Evolutionary conservation across 768 basidiomycete species (phyloP).

Genomic region (Russula sp.): DNA sequence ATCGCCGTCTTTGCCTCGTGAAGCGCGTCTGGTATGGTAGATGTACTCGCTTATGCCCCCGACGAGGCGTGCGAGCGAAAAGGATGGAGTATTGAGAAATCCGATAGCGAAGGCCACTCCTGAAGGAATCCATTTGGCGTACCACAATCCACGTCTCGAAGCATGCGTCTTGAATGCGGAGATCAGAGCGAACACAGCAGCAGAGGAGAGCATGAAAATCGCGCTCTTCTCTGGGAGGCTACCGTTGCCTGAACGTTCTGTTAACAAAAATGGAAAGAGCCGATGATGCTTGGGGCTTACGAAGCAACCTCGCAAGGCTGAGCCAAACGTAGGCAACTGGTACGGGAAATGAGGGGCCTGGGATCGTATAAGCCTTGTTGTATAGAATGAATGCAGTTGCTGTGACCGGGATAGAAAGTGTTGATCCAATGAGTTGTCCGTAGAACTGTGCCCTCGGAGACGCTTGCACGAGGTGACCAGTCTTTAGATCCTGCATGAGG

Average conservation of each 20-base stretch:
- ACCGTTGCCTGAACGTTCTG: slow-evolving; percentile 63
- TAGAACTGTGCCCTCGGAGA: slow-evolving; percentile 94
- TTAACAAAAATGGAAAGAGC: slow-evolving; percentile 2
- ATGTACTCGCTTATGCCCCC: slow-evolving; percentile 81
- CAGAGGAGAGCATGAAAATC: slow-evolving; percentile 78
- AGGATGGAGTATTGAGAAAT: slow-evolving; percentile 93
- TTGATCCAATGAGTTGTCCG: slow-evolving; percentile 88
- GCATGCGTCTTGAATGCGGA: slow-evolving; percentile 66
- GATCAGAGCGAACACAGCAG: slow-evolving; percentile 62
- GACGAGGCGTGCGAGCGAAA: slow-evolving; percentile 85
- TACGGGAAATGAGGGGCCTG: slow-evolving; percentile 92
- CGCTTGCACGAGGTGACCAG: slow-evolving; percentile 87
- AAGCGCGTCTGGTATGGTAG: slow-evolving; percentile 51
- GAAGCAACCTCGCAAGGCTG: slow-evolving; percentile 67
- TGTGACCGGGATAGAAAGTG: slow-evolving; percentile 84
- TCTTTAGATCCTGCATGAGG: slow-evolving; percentile 98
- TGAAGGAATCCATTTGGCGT: slow-evolving; percentile 81
- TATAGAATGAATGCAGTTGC: slow-evolving; percentile 86
- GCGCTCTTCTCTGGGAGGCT: slow-evolving; percentile 73
- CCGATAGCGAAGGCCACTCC: slow-evolving; percentile 95
- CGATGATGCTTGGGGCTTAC: slow-evolving; percentile 43
- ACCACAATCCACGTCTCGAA: slow-evolving; percentile 46
- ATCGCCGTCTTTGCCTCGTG: slow-evolving; percentile 51
- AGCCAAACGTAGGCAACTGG: slow-evolving; percentile 96
- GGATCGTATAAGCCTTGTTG: slow-evolving; percentile 81